Percentiles rank a stretch among this genome's conserved stretches.
phyloP scores from a whole-genome alignment of 139 green algal species.

The Coelastrella sp. region DNA sequence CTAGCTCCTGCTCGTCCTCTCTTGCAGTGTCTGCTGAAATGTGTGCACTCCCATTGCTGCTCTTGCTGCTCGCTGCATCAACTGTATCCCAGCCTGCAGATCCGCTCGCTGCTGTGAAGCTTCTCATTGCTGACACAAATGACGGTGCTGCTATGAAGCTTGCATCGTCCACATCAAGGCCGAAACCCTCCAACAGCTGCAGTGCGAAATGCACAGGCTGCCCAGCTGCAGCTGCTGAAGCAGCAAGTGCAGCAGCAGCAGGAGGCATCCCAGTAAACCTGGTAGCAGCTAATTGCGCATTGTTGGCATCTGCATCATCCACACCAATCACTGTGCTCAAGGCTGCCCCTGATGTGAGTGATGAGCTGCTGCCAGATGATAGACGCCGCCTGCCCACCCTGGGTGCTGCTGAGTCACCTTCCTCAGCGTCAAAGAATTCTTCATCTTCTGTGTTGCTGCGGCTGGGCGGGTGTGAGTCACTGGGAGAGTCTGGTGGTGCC shows the following conservation, averaged over 20 bases:
- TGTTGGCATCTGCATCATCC: background rate
- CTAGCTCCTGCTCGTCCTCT: constrained; percentile 34
- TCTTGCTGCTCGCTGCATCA: too few species aligned
- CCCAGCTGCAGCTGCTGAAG: background rate
- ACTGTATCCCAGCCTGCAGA: too few species aligned
- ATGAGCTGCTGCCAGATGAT: constrained; percentile 27
- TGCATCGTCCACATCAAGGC: constrained; percentile 23
- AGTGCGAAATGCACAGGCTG: background rate
- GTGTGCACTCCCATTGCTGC: too few species aligned
- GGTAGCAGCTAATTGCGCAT: background rate
- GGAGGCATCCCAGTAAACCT: background rate
- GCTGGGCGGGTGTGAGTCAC: background rate
- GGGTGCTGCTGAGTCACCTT: constrained; percentile 39
- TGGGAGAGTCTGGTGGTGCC: background rate
- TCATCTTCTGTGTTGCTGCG: constrained; percentile 48
- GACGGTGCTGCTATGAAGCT: constrained; percentile 34
- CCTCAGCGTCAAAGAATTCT: constrained; percentile 62
- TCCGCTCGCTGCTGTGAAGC: constrained; percentile 2
- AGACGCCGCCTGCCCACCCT: background rate
- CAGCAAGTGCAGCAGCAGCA: background rate
- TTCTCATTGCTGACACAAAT: constrained; percentile 22
- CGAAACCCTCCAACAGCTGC: background rate
- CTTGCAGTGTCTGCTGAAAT: background rate
- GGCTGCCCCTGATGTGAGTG: background rate
- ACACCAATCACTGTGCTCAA: background rate